Base-by-base conservation (phyloP, 1,284 basidiomycete genomes). In the Ustilago tritici region DNA sequence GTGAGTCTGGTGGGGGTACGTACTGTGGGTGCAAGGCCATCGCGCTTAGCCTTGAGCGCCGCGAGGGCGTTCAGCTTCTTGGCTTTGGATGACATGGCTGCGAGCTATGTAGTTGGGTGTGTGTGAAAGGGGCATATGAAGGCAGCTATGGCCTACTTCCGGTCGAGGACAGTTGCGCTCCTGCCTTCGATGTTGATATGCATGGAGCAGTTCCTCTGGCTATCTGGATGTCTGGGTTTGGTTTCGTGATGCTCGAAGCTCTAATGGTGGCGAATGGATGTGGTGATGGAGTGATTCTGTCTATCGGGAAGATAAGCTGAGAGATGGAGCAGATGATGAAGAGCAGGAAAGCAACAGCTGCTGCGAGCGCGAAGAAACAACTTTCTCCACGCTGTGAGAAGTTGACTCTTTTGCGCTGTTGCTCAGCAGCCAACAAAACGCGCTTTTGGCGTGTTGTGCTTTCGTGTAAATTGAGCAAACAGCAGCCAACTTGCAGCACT, bases 41-140 rank as follows among this genome's bases (percentile, higher is more conserved):
- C 66, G 17, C 84, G 76, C 63, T 80, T 78, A 15, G 84, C 84
- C 65, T 82, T 84, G 53, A 85, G 78, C n/a, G 82, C 82, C 4
- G 82, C 82, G 6, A 85, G 75, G 17, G 84, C 84, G 56, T 65
- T 77, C 46, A 81, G 74, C 72, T 80, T 77, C 62, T 81, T 79
- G 40, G 79, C 75, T 50, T 66, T 76, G 7, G 79, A 71, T 31
- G 81, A 65, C 78, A 80, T 80, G 62, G 1, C 61, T 23, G 28
- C 28, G 34, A n/a, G 23, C 23, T 28, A 28, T 28, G 23, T 28
- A 28, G 23, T 28, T 12, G 47, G 38, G 54, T 50, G 38, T n/a
- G n/a, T 23, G 53, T 38, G 32, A 38, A 15, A 3, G 19, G 54
- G 40, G 53, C 49, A 56, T 32, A 49, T 38, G 28, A 14, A 15